Percentiles rank a stretch among this genome's conserved stretches.
phyloP scores from a whole-genome alignment of 2,329 filamentous ascomycete species.

The Colletotrichum trifolii region DNA sequence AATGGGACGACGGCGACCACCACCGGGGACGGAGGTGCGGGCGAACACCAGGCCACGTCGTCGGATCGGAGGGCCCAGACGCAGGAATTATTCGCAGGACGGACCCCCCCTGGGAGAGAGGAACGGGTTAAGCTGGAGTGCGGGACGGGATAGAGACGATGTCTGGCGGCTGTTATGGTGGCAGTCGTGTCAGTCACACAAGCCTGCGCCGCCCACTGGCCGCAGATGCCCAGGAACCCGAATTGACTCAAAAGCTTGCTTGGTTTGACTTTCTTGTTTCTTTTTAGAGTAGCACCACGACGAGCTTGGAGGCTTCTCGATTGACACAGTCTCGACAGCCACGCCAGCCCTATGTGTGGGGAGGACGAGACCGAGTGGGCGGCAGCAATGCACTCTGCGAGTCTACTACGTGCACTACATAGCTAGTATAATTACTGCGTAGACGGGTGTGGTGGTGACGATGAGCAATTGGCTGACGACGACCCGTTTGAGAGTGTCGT shows the following conservation, averaged over 20 bases:
- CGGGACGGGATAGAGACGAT: too few species aligned
- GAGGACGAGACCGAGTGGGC: not conserved
- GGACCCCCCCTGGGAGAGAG: not conserved
- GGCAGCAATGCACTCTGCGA: not conserved
- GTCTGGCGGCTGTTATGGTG: too few species aligned
- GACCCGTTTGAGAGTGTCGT: constrained; percentile 16
- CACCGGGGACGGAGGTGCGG: constrained; percentile 4
- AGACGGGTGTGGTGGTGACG: constrained; percentile 4
- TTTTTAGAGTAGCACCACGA: not conserved
- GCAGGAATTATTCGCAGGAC: too few species aligned
- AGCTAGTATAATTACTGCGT: not conserved
- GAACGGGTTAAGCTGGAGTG: not conserved
- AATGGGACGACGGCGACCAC: constrained; percentile 4
- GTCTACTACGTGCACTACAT: too few species aligned
- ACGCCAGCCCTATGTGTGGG: constrained; percentile 36
- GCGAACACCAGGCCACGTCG: constrained; percentile 6
- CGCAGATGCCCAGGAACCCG: constrained; percentile 6
- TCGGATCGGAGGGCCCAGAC: constrained; percentile 1
- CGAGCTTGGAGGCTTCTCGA: constrained; percentile 1
- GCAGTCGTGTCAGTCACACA: too few species aligned
- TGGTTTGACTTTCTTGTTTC: constrained; percentile 35
- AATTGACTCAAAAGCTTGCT: constrained; percentile 31
- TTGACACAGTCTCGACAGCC: constrained; percentile 4
- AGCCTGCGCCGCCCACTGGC: too few species aligned
- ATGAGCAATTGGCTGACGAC: constrained; percentile 30